Evolutionary conservation across 2,329 filamentous ascomycete species (phyloP).

Genomic region (Bipolaris sorokiniana): DNA sequence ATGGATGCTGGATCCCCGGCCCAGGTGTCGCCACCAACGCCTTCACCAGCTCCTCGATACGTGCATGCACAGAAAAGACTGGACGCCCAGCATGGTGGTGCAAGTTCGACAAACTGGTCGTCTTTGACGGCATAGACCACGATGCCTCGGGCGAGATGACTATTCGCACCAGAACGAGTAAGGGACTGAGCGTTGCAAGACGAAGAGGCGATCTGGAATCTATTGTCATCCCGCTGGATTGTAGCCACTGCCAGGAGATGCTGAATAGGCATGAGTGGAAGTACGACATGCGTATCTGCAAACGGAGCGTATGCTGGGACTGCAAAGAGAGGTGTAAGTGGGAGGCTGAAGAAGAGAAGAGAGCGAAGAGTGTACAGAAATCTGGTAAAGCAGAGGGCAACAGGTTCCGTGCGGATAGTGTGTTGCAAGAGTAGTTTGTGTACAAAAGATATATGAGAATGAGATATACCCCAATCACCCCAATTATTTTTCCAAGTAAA

Average conservation of each 20-base stretch:
- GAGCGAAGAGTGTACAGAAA: not conserved
- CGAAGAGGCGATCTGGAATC: conserved; percentile 38
- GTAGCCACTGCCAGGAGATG: conserved; percentile 44
- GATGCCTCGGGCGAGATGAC: conserved; percentile 17
- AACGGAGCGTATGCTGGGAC: conserved; percentile 43
- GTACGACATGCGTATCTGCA: conserved; percentile 43
- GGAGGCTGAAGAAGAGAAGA: conserved; percentile 23
- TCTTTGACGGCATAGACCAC: conserved; percentile 39
- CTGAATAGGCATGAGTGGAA: conserved; percentile 44
- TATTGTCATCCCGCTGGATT: conserved; percentile 41
- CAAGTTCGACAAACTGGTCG: conserved; percentile 43
- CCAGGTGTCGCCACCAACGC: conserved; percentile 28
- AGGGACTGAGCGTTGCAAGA: conserved; percentile 41
- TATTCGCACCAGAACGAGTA: conserved; percentile 36
- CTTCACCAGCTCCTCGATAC: conserved; percentile 36
- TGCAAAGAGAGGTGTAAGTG: conserved; percentile 43
- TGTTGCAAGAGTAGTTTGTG: conserved; percentile 25
- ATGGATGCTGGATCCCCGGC: conserved; percentile 40
- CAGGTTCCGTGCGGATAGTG: conserved; percentile 40
- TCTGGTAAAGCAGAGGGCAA: conserved; percentile 20
- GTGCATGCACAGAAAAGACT: conserved; percentile 33
- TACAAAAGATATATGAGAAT: not conserved
- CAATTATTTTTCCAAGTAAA: not conserved
- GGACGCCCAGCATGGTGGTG: conserved; percentile 45
- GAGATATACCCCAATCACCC: not conserved